A percentile compares a stretch with the other conserved stretches of the same genome.
Evolutionary conservation across 2,329 filamentous ascomycete genomes (phyloP).

Genomic region (Aspergillus jensenii): DNA sequence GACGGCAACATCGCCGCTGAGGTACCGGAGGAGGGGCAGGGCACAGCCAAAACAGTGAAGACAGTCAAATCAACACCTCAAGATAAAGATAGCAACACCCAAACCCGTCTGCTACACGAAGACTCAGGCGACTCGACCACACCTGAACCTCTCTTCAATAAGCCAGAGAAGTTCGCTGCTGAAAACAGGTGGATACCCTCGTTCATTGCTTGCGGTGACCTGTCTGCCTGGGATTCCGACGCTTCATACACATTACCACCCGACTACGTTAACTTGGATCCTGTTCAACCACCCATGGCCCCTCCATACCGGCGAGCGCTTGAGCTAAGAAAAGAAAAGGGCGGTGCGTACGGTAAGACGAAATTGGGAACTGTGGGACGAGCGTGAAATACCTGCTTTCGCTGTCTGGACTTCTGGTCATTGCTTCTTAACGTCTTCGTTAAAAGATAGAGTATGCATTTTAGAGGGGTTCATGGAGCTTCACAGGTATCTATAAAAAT

Average conservation of each 20-base stretch:
- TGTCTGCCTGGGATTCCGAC: slow-evolving; percentile 93
- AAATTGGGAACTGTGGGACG: slow-evolving; percentile 39
- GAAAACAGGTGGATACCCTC: slow-evolving; percentile 82
- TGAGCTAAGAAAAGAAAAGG: slow-evolving; percentile 74
- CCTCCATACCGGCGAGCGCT: slow-evolving; percentile 91
- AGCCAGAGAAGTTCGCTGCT: slow-evolving; percentile 29
- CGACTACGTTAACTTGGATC: slow-evolving; percentile 82
- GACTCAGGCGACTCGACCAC: slow-evolving; percentile 39
- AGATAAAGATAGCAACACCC: slow-evolving; percentile 14
- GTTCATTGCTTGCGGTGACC: slow-evolving; percentile 94
- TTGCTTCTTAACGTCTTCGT: background rate
- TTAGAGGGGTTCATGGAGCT: background rate
- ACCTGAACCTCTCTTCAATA: slow-evolving; percentile 19
- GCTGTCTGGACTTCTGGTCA: background rate
- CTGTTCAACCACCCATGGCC: slow-evolving; percentile 91
- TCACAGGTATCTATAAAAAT: slow-evolving; percentile 12
- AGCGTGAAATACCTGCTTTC: slow-evolving; percentile 16
- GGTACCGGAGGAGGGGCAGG: slow-evolving; percentile 44
- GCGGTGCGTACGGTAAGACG: slow-evolving; percentile 76
- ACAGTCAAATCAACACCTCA: slow-evolving; percentile 11
- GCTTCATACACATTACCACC: slow-evolving; percentile 88
- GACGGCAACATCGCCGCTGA: slow-evolving; percentile 37
- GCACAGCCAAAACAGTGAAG: slow-evolving; percentile 19
- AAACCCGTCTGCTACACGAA: slow-evolving; percentile 41
- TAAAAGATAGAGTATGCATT: background rate